Evolutionary conservation across 2,329 filamentous ascomycete genomes (phyloP).

Genomic region (Pyricularia sp.): DNA sequence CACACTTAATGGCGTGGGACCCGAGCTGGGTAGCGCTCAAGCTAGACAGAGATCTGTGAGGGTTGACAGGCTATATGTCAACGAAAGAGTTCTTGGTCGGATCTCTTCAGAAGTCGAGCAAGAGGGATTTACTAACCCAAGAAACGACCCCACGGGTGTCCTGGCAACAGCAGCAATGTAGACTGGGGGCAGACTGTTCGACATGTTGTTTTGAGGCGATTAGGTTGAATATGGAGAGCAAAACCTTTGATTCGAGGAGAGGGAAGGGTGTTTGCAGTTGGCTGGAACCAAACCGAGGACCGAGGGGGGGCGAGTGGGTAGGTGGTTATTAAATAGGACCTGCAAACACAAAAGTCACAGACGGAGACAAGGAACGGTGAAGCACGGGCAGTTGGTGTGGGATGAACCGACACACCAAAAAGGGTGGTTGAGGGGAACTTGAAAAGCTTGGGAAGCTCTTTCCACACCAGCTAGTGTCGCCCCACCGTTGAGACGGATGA

Average conservation of each 20-base stretch:
- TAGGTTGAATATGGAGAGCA: neutral
- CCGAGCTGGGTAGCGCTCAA: conserved; percentile 79
- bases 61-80: neutral
- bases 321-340: neutral
- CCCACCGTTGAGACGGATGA: neutral
- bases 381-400: neutral
- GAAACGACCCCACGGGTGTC: conserved; percentile 87
- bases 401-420: neutral
- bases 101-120: neutral
- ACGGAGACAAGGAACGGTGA: neutral
- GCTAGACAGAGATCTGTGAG: conserved; percentile 67
- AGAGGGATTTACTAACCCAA: conserved; percentile 51
- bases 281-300: neutral
- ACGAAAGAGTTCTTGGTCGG: neutral
- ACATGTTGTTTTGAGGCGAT: conserved; percentile 39
- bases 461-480: neutral
- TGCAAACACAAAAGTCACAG: neutral
- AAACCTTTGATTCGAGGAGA: neutral
- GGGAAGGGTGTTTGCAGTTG: neutral
- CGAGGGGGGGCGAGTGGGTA: neutral
- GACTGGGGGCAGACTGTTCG: conserved; percentile 64
- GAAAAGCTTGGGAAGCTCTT: neutral
- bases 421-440: neutral
- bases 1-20: conserved; percentile 85
- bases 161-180: conserved; percentile 90